phyloP scores from a whole-genome alignment of 2,329 filamentous ascomycete species.

The Neocucurbitaria cava region DNA sequence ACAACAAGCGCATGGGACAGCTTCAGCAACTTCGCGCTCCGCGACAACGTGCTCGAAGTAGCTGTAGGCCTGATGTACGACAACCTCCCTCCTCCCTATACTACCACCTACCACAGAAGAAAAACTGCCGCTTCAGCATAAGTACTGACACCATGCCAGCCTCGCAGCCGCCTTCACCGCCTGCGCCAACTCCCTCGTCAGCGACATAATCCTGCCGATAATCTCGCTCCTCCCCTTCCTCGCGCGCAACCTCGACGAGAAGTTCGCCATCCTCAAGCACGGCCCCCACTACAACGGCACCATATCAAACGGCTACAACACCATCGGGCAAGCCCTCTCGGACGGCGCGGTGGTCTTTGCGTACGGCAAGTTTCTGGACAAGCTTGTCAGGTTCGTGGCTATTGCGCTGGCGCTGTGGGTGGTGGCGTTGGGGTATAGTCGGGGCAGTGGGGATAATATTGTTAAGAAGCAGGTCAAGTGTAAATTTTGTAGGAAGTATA shows the following conservation, averaged over 20 bases:
- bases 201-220: constrained; percentile 72
- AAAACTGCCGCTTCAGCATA: background rate
- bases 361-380: constrained; percentile 73
- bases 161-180: constrained; percentile 75
- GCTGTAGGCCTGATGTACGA: constrained; percentile 75
- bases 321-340: constrained; percentile 69
- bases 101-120: background rate
- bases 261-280: constrained; percentile 70
- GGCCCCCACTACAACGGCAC: constrained; percentile 58
- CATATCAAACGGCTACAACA: constrained; percentile 68
- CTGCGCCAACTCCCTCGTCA: constrained; percentile 74
- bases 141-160: constrained; percentile 49
- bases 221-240: constrained; percentile 73
- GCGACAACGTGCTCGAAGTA: constrained; percentile 78
- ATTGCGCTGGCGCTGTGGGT: constrained; percentile 71
- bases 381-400: constrained; percentile 69
- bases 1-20: constrained; percentile 65
- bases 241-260: constrained; percentile 75
- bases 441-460: constrained; percentile 68
- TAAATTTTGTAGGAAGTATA: constrained; percentile 68
- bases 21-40: constrained; percentile 75
- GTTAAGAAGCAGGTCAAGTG: constrained; percentile 75
- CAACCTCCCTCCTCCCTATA: background rate
- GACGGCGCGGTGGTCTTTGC: constrained; percentile 77
- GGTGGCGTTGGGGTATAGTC: constrained; percentile 69